phyloP scores from a whole-genome alignment of 352 stramenopile species.

The Globisporangium nodosum region DNA sequence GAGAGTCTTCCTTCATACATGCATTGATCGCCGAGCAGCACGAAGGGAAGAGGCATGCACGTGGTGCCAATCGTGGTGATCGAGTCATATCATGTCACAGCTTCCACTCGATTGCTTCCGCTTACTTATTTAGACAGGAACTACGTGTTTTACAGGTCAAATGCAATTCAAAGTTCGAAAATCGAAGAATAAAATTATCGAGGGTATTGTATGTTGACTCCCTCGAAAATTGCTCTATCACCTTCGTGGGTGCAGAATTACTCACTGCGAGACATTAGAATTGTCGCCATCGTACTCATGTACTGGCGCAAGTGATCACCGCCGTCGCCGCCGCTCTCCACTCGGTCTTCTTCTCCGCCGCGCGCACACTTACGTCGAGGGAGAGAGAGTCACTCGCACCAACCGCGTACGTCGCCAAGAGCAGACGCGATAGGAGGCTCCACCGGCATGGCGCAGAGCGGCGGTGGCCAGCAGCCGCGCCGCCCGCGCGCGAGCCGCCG shows the following conservation, averaged over 20 bases:
- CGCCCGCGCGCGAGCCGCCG: slow-evolving; percentile 15
- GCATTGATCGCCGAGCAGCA: no score
- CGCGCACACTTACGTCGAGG: background rate
- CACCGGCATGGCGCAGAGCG: background rate
- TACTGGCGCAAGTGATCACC: background rate
- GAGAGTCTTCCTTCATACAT: no score
- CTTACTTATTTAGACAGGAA: no score
- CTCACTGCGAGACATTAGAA: background rate
- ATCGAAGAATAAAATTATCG: background rate
- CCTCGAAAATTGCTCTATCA: background rate
- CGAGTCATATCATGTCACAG: background rate
- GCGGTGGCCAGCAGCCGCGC: background rate
- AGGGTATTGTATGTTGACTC: background rate
- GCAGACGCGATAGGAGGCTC: background rate
- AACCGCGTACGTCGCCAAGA: background rate
- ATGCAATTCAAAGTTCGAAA: no score
- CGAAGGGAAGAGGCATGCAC: no score
- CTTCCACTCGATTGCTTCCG: background rate
- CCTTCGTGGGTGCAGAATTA: background rate
- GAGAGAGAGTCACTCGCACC: no score
- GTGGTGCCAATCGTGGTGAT: no score
- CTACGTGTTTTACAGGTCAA: no score
- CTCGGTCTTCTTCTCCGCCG: background rate
- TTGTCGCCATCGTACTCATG: background rate
- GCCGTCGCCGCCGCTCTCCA: background rate